Evolutionary conservation across 352 stramenopile genomes (phyloP).

Genomic region (Globisporangium alternatum): DNA sequence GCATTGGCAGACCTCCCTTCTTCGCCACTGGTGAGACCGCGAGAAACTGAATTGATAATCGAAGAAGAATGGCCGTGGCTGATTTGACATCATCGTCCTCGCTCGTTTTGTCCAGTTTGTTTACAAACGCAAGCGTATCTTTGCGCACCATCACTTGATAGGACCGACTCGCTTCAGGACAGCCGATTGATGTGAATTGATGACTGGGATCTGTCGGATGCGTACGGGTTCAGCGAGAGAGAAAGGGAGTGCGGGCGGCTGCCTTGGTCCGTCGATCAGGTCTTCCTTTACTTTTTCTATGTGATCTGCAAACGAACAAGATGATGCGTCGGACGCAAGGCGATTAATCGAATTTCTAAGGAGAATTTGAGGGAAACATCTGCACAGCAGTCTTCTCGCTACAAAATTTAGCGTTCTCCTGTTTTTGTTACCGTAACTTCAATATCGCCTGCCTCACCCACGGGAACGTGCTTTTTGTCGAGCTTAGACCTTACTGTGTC

Average conservation of each 20-base stretch:
- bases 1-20: background rate
- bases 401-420: conserved; percentile 1
- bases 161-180: background rate
- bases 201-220: background rate
- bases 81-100: conserved; percentile 5
- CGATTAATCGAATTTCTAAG: conserved; percentile 11
- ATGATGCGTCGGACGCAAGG: conserved; percentile 10
- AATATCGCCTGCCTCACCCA: background rate
- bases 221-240: background rate
- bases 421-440: background rate
- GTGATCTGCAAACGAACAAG: conserved; percentile 8
- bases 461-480: conserved; percentile 5
- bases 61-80: conserved; percentile 1
- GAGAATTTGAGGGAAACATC: background rate
- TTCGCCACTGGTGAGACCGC: background rate
- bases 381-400: background rate
- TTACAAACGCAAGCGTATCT: conserved; percentile 1
- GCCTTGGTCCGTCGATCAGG: background rate
- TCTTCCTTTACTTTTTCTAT: conserved; percentile 3
- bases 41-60: conserved; percentile 11
- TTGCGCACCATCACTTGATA: conserved; percentile 1
- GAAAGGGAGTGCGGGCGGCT: background rate
- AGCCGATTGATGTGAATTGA: background rate
- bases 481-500: background rate
- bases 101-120: background rate